Evolutionary conservation across 139 green algal species (phyloP).

Genomic region (Chara braunii): DNA sequence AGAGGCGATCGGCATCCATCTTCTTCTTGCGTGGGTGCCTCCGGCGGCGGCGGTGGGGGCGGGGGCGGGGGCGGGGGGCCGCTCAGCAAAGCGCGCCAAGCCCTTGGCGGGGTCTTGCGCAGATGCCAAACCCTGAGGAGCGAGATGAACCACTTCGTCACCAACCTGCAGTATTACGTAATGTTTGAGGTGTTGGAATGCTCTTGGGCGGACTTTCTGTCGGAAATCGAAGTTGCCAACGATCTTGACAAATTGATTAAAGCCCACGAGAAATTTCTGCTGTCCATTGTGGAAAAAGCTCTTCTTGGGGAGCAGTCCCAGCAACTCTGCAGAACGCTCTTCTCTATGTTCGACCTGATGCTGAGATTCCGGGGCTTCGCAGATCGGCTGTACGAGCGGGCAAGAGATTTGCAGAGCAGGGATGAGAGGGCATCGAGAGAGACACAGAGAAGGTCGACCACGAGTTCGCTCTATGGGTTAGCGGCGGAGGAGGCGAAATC

Average conservation of each 20-base stretch:
- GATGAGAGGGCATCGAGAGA: neutral
- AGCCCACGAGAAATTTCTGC: slow-evolving; percentile 64
- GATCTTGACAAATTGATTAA: slow-evolving; percentile 76
- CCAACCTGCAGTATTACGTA: slow-evolving; percentile 88
- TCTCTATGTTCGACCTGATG: slow-evolving; percentile 44
- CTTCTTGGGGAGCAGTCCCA: slow-evolving; percentile 37
- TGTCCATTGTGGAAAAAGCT: slow-evolving; percentile 46
- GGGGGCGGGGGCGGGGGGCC: too few relatives aligned
- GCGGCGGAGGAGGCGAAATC: neutral
- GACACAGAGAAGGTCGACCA: neutral
- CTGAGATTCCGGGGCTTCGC: slow-evolving; percentile 39
- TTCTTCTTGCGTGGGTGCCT: neutral
- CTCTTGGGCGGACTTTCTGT: slow-evolving; percentile 52
- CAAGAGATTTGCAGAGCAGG: neutral
- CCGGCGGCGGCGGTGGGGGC: neutral
- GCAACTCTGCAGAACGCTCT: slow-evolving; percentile 37
- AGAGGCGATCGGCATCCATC: neutral
- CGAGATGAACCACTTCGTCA: slow-evolving; percentile 82
- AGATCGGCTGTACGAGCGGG: slow-evolving; percentile 22
- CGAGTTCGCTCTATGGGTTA: neutral
- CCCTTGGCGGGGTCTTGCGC: slow-evolving; percentile 8
- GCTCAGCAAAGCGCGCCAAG: too few relatives aligned
- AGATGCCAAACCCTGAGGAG: slow-evolving; percentile 59
- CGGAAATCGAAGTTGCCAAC: slow-evolving; percentile 36
- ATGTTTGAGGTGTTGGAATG: slow-evolving; percentile 74